Percentiles rank a stretch among this genome's conserved stretches.
Conservation (phyloP, 306 rosid species). For the Clitoria ternatea region DNA sequence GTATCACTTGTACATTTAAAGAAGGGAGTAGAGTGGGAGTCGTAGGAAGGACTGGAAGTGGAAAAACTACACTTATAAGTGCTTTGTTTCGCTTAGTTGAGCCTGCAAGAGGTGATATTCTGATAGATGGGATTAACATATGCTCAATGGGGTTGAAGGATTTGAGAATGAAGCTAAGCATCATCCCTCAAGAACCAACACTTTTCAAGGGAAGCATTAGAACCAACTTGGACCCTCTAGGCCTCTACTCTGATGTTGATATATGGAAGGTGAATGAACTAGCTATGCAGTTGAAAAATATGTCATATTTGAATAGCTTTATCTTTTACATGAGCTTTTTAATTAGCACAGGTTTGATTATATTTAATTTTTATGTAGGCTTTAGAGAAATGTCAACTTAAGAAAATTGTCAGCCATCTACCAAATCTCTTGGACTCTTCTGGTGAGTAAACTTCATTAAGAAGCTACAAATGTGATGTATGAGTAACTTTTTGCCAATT, state of each 20-base stretch:
- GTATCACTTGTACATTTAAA: conserved; percentile 61
- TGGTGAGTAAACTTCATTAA: conserved; percentile 43
- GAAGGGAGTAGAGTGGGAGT: conserved; percentile 76
- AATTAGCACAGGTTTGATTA: neutral
- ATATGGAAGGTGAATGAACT: conserved; percentile 62
- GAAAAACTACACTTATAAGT: conserved; percentile 73
- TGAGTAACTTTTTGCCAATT: neutral
- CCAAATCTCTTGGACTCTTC: conserved; percentile 61
- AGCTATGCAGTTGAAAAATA: neutral
- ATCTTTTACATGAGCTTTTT: neutral
- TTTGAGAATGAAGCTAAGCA: conserved; percentile 65
- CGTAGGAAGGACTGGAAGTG: conserved; percentile 88
- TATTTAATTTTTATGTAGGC: conserved; percentile 39
- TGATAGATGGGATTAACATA: conserved; percentile 59
- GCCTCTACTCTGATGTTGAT: conserved; percentile 67
- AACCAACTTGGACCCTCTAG: conserved; percentile 77
- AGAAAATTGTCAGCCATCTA: conserved; percentile 46
- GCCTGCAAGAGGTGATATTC: conserved; percentile 52
- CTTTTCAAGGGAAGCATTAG: conserved; percentile 74
- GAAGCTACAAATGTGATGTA: neutral
- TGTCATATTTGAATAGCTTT: neutral
- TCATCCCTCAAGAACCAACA: conserved; percentile 87
- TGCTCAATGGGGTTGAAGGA: conserved; percentile 73
- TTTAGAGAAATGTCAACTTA: conserved; percentile 76
- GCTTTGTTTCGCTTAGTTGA: conserved; percentile 83